Evolutionary conservation across 257 asterid genomes (phyloP).

Genomic region (Datura wrightii): DNA sequence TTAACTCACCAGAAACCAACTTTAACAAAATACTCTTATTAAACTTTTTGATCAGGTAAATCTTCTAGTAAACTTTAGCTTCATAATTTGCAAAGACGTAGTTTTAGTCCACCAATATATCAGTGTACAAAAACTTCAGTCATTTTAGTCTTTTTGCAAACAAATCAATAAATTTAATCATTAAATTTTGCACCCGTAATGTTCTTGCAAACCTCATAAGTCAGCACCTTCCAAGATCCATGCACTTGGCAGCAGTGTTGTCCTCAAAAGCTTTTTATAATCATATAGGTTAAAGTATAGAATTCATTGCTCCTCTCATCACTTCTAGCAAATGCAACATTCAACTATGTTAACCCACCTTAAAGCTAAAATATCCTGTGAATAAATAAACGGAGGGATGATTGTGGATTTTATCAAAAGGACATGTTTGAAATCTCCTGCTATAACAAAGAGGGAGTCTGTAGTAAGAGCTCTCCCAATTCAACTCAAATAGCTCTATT

Average conservation of each 20-base stretch:
- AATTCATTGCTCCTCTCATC: not conserved
- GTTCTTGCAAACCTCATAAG: slow-evolving; percentile 9
- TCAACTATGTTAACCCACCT: not conserved
- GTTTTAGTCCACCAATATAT: not conserved
- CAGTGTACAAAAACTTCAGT: not conserved
- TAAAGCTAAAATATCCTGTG: not conserved
- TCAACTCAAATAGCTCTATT: not conserved
- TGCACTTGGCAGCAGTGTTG: not conserved
- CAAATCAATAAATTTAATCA: not conserved
- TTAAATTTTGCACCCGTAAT: not conserved
- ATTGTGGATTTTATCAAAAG: not conserved
- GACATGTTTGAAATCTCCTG: not conserved
- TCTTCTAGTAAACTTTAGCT: not conserved
- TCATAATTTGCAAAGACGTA: not conserved
- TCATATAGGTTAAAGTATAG: not conserved
- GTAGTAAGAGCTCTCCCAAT: not conserved
- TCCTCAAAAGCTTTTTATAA: not conserved
- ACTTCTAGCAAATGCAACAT: not conserved
- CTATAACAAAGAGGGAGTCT: not conserved
- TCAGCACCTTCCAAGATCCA: not conserved
- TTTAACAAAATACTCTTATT: slow-evolving; percentile 17
- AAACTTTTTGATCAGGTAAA: not conserved
- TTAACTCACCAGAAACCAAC: slow-evolving; percentile 18
- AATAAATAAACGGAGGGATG: not conserved
- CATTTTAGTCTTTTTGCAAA: slow-evolving; percentile 2